Evolutionary conservation across 129 eudicot species (phyloP).

Genomic region (Pittosporum tobira): DNA sequence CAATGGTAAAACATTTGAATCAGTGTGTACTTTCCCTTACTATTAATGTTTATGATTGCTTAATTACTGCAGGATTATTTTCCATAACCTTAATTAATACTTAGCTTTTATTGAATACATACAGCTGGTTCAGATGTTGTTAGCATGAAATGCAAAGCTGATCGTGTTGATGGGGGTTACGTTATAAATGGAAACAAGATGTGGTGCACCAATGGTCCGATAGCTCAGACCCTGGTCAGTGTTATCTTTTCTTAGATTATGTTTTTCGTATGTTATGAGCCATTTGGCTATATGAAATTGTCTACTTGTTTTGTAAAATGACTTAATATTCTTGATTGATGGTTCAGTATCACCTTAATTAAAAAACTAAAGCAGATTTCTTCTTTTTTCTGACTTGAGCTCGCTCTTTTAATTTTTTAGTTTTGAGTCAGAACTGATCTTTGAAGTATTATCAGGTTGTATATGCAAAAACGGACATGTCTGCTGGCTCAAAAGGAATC

Average conservation of each 20-base stretch:
- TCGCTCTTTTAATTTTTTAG: not conserved
- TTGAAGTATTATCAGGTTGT: slow-evolving; percentile 46
- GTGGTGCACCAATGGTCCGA: slow-evolving; percentile 99
- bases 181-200: slow-evolving; percentile 85
- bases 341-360: not conserved
- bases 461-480: slow-evolving; percentile 78
- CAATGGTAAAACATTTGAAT: slow-evolving; percentile 52
- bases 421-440: not conserved
- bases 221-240: slow-evolving; percentile 96
- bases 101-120: slow-evolving; percentile 21
- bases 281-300: not conserved
- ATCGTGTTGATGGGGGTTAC: slow-evolving; percentile 85
- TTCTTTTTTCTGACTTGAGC: not conserved
- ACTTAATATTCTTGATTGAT: not conserved
- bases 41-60: not conserved
- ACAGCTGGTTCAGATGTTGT: slow-evolving; percentile 99
- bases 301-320: not conserved
- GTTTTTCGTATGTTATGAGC: too few relatives aligned
- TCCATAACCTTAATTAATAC: not conserved
- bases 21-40: slow-evolving; percentile 1
- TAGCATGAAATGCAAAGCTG: slow-evolving; percentile 97
- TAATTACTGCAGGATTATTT: not conserved
- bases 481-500: slow-evolving; percentile 82
- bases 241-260: not conserved
- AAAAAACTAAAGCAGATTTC: not conserved